Conservation (phyloP, 768 basidiomycete genomes). For the Macrolepiota fuliginosa region DNA sequence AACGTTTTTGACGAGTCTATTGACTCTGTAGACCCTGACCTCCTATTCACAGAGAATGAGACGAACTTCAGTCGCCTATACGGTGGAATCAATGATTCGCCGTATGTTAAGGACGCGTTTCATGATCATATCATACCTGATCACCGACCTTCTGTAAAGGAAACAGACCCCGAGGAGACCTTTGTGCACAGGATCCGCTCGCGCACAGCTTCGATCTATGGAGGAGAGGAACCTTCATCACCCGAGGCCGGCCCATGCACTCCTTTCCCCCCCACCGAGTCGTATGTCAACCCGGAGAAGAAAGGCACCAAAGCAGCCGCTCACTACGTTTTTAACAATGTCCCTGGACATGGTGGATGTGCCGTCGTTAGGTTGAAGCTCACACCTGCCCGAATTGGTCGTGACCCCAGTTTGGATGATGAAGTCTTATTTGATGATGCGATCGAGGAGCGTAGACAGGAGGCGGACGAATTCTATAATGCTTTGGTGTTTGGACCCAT, state of each 20-base stretch:
- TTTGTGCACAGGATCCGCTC: constrained; percentile 51
- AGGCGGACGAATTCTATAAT: constrained; percentile 95
- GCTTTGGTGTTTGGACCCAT: constrained; percentile 79
- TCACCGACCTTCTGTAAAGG: constrained; percentile 65
- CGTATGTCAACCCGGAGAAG: constrained; percentile 83
- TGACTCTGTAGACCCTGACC: constrained; percentile 74
- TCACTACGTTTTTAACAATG: constrained; percentile 84
- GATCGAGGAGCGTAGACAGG: constrained; percentile 86
- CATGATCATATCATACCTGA: constrained; percentile 93
- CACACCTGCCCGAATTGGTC: constrained; percentile 71
- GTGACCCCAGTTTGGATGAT: constrained; percentile 80
- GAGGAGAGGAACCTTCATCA: constrained; percentile 33
- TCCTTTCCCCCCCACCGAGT: constrained; percentile 48
- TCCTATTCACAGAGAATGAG: constrained; percentile 96
- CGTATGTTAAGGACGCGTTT: constrained; percentile 95
- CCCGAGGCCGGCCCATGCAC: constrained; percentile 58
- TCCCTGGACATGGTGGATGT: constrained; percentile 91
- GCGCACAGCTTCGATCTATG: constrained; percentile 43
- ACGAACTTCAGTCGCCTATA: constrained; percentile 94
- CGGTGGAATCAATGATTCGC: constrained; percentile 77
- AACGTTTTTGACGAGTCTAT: constrained; percentile 63
- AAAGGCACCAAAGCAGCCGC: constrained; percentile 92
- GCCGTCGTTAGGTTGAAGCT: constrained; percentile 93
- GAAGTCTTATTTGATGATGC: constrained; percentile 87
- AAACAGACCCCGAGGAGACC: constrained; percentile 40